phyloP scores from a whole-genome alignment of 2,329 filamentous ascomycete species.

The Sporothrix sp. region DNA sequence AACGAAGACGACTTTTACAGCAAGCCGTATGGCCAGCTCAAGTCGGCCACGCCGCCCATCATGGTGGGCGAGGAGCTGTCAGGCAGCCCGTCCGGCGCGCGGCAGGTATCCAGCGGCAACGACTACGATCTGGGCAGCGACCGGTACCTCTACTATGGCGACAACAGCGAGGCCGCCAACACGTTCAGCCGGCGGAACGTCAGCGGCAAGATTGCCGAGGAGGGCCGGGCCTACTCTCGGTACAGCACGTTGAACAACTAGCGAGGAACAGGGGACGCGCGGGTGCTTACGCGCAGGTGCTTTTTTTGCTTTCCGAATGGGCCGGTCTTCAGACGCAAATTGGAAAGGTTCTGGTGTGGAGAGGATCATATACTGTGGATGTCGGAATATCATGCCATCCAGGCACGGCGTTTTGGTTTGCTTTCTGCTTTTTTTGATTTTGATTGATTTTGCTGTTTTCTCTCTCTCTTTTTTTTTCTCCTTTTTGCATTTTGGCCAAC shows the following conservation, averaged over 20 bases:
- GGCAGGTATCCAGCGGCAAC: conserved; percentile 51
- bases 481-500: not conserved
- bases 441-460: not conserved
- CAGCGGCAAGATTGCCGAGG: conserved; percentile 64
- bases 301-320: too few species aligned
- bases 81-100: conserved; percentile 25
- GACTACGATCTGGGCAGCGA: conserved; percentile 34
- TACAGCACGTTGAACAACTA: conserved; percentile 17
- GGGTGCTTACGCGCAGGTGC: too few species aligned
- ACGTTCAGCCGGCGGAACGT: conserved; percentile 47
- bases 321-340: too few species aligned
- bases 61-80: conserved; percentile 32
- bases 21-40: conserved; percentile 51
- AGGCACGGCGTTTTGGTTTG: not conserved
- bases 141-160: conserved; percentile 17
- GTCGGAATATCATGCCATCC: not conserved
- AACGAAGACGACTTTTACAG: conserved; percentile 38
- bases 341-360: too few species aligned
- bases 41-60: conserved; percentile 42
- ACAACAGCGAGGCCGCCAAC: conserved; percentile 1
- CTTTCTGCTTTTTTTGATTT: conserved; percentile 3
- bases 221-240: conserved; percentile 39
- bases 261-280: not conserved
- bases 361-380: not conserved
- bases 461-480: not conserved